Evolutionary conservation across 106 monocot genomes (phyloP).

Genomic region (Cymbidium sinense): DNA sequence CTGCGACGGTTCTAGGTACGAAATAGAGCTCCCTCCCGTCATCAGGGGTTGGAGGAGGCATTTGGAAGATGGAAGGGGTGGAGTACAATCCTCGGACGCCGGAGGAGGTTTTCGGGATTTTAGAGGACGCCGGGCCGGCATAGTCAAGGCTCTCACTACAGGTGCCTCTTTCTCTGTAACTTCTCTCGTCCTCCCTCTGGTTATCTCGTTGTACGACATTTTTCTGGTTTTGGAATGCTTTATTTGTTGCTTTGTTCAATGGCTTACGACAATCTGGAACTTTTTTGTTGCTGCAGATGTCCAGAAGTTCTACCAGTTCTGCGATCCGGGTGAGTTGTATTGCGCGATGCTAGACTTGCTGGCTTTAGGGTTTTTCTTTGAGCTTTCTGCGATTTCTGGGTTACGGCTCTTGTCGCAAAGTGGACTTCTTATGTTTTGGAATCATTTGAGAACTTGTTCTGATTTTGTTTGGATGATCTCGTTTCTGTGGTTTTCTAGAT

Average conservation of each 20-base stretch:
- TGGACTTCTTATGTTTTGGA: not conserved
- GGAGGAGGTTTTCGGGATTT: constrained; percentile 12
- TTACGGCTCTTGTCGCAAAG: not conserved
- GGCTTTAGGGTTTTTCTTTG: not conserved
- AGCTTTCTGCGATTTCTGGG: not conserved
- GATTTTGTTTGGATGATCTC: no score
- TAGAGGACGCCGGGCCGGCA: constrained; percentile 10
- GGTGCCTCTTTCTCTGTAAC: not conserved
- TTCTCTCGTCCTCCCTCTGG: not conserved
- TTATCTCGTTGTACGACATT: not conserved
- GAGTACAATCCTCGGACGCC: constrained; percentile 13
- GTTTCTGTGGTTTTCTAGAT: no score
- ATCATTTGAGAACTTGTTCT: not conserved
- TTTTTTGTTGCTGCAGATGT: not conserved
- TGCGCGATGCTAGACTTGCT: not conserved
- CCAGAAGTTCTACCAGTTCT: constrained; percentile 9
- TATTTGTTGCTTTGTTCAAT: not conserved
- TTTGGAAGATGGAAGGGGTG: constrained; percentile 13
- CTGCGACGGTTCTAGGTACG: not conserved
- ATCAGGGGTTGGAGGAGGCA: constrained; percentile 27
- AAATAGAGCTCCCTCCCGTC: not conserved
- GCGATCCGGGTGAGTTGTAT: constrained; percentile 6
- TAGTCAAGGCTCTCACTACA: constrained; percentile 11
- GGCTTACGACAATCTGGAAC: not conserved
- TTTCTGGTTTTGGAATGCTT: not conserved